Evolutionary conservation across 2,329 filamentous ascomycete genomes (phyloP).

Genomic region (Fusarium solani-melongenae): DNA sequence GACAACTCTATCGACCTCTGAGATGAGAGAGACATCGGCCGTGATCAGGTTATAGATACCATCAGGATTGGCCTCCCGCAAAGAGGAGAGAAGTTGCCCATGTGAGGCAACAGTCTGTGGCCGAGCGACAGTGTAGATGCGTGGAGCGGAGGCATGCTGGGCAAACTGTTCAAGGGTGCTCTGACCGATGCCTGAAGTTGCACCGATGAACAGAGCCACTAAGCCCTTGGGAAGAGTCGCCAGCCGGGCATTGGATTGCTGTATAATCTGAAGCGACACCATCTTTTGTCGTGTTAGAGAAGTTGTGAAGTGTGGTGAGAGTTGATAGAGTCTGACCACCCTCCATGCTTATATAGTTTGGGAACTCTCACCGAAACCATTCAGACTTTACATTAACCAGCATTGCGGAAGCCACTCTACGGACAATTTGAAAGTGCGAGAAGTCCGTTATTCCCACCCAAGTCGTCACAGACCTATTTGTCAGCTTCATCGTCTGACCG

Average conservation of each 20-base stretch:
- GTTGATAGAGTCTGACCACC: neutral
- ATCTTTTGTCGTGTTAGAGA: neutral
- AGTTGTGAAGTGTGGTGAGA: neutral
- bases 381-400: neutral
- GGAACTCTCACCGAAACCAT: neutral
- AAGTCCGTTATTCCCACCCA: neutral
- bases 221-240: neutral
- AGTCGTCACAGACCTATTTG: neutral
- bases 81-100: neutral
- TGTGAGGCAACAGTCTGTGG: neutral
- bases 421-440: neutral
- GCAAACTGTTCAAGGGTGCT: slow-evolving; percentile 22
- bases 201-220: slow-evolving; percentile 11
- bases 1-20: neutral
- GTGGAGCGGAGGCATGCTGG: slow-evolving; percentile 7
- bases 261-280: neutral
- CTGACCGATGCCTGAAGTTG: slow-evolving; percentile 33
- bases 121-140: slow-evolving; percentile 21
- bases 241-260: neutral
- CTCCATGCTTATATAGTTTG: neutral
- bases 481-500: neutral
- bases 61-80: neutral
- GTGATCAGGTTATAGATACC: neutral
- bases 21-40: neutral
- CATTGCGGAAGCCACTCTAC: neutral